A percentile compares a stretch with the other conserved stretches of the same genome.
These are phyloP conservation scores for Pseudogymnoascus sp. DNA, from an alignment of 2,329 filamentous ascomycete species.

Conservation along the genomic window DNA sequence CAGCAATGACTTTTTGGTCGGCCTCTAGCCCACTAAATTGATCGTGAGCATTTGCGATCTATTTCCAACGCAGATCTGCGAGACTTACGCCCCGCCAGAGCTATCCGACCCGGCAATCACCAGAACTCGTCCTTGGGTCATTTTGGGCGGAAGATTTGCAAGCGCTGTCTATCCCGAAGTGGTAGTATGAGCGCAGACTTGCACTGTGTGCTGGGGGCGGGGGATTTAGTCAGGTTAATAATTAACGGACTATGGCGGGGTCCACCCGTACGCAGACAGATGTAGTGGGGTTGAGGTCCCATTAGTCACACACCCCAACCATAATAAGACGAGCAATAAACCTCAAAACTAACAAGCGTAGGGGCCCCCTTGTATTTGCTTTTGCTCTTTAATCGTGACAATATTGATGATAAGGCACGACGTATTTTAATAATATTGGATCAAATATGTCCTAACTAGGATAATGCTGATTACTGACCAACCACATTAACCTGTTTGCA, in stretches of 20 bases:
- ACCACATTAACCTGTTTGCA: too few species aligned
- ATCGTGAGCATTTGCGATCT: slow-evolving; percentile 7
- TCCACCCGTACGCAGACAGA: background rate
- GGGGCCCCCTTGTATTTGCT: too few species aligned
- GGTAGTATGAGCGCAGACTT: background rate
- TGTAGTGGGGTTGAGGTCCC: slow-evolving; percentile 1
- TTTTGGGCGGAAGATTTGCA: slow-evolving; percentile 14
- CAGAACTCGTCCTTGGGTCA: slow-evolving; percentile 45
- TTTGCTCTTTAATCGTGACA: too few species aligned
- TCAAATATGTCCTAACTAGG: too few species aligned
- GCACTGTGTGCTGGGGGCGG: background rate
- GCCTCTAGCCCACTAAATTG: slow-evolving; percentile 74
- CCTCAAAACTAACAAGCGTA: background rate
- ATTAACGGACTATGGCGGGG: background rate
- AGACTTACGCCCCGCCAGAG: slow-evolving; percentile 64
- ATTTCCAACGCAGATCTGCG: slow-evolving; percentile 11
- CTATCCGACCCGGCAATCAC: slow-evolving; percentile 69
- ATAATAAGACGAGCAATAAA: background rate
- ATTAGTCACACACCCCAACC: background rate
- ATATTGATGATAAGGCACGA: too few species aligned
- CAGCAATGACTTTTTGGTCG: slow-evolving; percentile 88
- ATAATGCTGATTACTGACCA: too few species aligned
- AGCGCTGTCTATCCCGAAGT: background rate
- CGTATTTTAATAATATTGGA: too few species aligned
- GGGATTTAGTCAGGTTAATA: background rate